These are phyloP conservation scores for Apiospora rasikravindrae DNA, from an alignment of 2,329 filamentous ascomycete genomes.

Conservation along the genomic window DNA sequence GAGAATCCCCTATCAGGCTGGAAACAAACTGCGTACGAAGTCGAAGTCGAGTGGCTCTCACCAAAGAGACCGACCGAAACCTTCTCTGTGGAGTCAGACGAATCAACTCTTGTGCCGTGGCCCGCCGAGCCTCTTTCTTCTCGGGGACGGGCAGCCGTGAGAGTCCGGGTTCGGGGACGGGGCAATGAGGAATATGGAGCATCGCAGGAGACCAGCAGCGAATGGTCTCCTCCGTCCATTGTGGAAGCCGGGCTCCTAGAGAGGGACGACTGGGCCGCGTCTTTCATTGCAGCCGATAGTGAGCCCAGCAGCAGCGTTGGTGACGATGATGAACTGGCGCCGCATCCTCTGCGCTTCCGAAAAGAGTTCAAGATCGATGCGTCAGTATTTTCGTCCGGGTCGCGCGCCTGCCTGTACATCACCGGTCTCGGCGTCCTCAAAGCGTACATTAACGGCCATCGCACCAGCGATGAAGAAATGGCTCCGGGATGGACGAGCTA, in stretches of 20 bases:
- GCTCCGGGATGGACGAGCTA: constrained; percentile 61
- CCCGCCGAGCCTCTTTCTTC: constrained; percentile 42
- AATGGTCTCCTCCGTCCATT: constrained; percentile 37
- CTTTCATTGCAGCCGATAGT: constrained; percentile 39
- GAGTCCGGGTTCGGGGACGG: constrained; percentile 42
- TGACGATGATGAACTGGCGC: neutral
- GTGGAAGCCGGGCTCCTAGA: constrained; percentile 44
- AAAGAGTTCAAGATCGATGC: neutral
- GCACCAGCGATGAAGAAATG: constrained; percentile 47
- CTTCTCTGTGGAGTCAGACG: constrained; percentile 39
- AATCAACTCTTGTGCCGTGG: constrained; percentile 51
- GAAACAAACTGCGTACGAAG: constrained; percentile 50
- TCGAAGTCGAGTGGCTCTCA: constrained; percentile 41
- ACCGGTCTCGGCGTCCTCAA: constrained; percentile 52
- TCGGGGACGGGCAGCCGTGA: constrained; percentile 39
- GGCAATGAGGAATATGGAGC: constrained; percentile 21
- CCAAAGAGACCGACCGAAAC: constrained; percentile 28
- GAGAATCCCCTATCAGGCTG: constrained; percentile 36
- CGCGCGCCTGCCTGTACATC: constrained; percentile 49
- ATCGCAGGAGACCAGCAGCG: constrained; percentile 26
- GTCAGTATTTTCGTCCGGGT: neutral
- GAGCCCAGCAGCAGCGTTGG: constrained; percentile 5
- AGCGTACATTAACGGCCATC: constrained; percentile 51
- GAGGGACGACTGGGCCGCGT: constrained; percentile 31
- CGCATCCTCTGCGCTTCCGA: neutral